A percentile compares a stretch with the other conserved stretches of the same genome.
Evolutionary conservation across 768 basidiomycete genomes (phyloP).

Genomic region (Hirschioporus abietinus): DNA sequence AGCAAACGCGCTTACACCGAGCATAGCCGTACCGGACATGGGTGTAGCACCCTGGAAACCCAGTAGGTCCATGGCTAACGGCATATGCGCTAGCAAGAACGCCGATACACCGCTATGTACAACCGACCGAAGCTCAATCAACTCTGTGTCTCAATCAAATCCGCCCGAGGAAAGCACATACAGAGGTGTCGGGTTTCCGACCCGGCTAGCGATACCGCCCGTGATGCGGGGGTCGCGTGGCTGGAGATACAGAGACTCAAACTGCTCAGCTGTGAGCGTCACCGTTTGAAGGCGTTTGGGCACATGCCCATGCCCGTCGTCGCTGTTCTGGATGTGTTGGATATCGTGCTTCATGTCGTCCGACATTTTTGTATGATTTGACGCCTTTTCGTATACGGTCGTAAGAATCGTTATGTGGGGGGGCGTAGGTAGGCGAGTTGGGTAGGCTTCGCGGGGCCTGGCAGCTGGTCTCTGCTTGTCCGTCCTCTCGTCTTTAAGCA

Average conservation of each 20-base stretch:
- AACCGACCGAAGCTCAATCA: neutral
- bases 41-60: conserved; percentile 7
- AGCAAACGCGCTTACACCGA: conserved; percentile 2
- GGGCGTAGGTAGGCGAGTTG: neutral
- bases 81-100: conserved; percentile 8
- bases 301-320: neutral
- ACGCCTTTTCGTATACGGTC: neutral
- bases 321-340: neutral
- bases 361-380: neutral
- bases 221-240: conserved; percentile 7
- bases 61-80: conserved; percentile 7
- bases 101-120: conserved; percentile 5
- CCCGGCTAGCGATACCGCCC: conserved; percentile 1
- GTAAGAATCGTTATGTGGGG: neutral
- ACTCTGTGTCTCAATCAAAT: neutral
- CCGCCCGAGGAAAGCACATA: conserved; percentile 2
- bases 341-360: neutral
- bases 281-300: conserved; percentile 7
- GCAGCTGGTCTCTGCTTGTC: neutral
- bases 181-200: conserved; percentile 14
- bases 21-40: conserved; percentile 3
- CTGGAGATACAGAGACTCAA: conserved; percentile 14
- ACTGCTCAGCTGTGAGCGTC: conserved; percentile 13
- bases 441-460: neutral
- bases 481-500: neutral